These are phyloP conservation scores for Priceomyces medius DNA, from an alignment of 805 yeast genomes.

Conservation along the genomic window DNA sequence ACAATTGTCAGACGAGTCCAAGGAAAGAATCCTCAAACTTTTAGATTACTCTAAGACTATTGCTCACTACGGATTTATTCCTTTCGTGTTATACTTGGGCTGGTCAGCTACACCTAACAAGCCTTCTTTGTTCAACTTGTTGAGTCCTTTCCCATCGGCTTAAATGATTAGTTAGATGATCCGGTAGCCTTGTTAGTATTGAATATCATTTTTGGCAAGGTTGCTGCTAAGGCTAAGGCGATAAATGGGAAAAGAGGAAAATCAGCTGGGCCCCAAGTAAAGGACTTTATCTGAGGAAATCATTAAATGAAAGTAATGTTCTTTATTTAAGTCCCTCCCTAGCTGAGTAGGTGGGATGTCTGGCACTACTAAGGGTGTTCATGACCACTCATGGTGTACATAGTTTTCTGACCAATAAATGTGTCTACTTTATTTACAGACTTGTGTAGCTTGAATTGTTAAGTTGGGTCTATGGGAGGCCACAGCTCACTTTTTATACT, in stretches of 20 bases:
- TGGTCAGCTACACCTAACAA: slow-evolving; percentile 70
- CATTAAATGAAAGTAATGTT: background rate
- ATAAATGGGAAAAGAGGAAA: background rate
- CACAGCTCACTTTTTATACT: no score
- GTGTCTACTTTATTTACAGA: background rate
- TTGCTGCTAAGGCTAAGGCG: background rate
- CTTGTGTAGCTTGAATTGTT: slow-evolving; percentile 6
- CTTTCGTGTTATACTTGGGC: slow-evolving; percentile 86
- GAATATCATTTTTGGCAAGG: background rate
- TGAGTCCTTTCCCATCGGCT: slow-evolving; percentile 79
- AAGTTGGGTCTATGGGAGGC: no score
- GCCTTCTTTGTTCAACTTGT: slow-evolving; percentile 74
- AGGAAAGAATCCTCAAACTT: slow-evolving; percentile 86
- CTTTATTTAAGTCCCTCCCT: no score
- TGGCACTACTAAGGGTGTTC: background rate
- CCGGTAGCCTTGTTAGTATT: background rate
- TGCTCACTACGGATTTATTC: slow-evolving; percentile 97
- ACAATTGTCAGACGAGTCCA: slow-evolving; percentile 45
- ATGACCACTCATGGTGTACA: slow-evolving; percentile 8
- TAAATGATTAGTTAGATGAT: slow-evolving; percentile 24
- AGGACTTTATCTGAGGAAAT: background rate
- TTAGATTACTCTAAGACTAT: slow-evolving; percentile 80
- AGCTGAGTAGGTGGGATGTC: background rate
- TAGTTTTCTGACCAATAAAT: slow-evolving; percentile 7
- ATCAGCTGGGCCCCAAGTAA: background rate